Evolutionary conservation across 208 protist genomes (phyloP).

Genomic region (Acanthamoeba royreba): DNA sequence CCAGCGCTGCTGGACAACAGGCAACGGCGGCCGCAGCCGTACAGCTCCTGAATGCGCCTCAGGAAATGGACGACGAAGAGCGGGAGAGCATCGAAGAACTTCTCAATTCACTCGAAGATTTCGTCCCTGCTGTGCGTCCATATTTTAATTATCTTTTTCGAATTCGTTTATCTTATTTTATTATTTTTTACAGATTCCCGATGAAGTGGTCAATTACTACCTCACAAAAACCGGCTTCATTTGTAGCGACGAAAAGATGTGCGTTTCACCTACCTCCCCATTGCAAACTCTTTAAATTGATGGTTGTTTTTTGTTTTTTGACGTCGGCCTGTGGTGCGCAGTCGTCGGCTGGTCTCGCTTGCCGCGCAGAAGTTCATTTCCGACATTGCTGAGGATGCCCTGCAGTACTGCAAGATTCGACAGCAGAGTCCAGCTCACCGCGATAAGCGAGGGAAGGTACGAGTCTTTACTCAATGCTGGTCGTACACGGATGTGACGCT

Average conservation of each 20-base stretch:
- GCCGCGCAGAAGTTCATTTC: conserved; percentile 72
- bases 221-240: conserved; percentile 67
- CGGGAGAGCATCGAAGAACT: conserved; percentile 48
- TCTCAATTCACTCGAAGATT: conserved; percentile 55
- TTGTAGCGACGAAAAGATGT: conserved; percentile 66
- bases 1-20: not conserved
- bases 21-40: too few relatives aligned
- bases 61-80: not conserved
- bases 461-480: not conserved
- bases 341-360: conserved; percentile 62
- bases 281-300: too few relatives aligned
- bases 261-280: not conserved
- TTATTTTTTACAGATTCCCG: conserved; percentile 61
- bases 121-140: conserved; percentile 13
- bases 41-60: too few relatives aligned
- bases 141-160: not conserved
- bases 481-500: too few relatives aligned
- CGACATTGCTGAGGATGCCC: conserved; percentile 59
- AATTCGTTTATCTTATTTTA: not conserved
- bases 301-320: not conserved
- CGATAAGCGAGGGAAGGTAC: not conserved
- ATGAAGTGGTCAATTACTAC: conserved; percentile 68
- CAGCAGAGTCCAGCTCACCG: conserved; percentile 18
- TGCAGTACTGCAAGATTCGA: conserved; percentile 66
- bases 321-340: not conserved